Percentiles rank a stretch among this genome's conserved stretches.
Conservation (phyloP, 495 filamentous ascomycete species). For the Penicillium soppii region DNA sequence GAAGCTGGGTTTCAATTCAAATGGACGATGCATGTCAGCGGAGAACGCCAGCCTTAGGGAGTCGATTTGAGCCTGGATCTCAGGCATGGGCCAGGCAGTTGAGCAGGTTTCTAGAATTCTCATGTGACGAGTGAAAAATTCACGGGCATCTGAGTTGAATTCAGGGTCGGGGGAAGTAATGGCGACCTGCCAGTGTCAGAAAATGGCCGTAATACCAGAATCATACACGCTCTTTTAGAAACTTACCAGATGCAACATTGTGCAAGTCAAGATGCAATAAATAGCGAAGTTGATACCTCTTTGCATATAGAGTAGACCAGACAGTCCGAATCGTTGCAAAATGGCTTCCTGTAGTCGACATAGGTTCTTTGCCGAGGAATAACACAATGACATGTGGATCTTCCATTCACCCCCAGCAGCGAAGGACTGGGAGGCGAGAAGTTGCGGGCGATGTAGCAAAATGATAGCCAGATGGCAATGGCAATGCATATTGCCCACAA, state of each 20-base stretch:
- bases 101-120: conserved; percentile 86
- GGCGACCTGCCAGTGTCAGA: conserved; percentile 64
- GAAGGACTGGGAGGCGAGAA: conserved; percentile 73
- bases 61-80: conserved; percentile 89
- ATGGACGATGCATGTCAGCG: conserved; percentile 78
- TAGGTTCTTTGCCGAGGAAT: conserved; percentile 81
- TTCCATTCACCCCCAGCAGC: conserved; percentile 79
- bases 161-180: conserved; percentile 93
- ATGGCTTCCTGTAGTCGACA: conserved; percentile 92
- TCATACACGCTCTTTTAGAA: neutral
- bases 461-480: conserved; percentile 89
- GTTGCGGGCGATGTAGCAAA: conserved; percentile 84
- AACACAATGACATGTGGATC: conserved; percentile 81
- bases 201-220: conserved; percentile 1
- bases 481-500: conserved; percentile 87
- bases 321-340: conserved; percentile 70
- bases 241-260: conserved; percentile 91
- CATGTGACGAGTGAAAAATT: conserved; percentile 95
- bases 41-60: conserved; percentile 91
- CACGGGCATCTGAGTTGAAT: conserved; percentile 77
- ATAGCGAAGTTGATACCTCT: conserved; percentile 95
- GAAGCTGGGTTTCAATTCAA: conserved; percentile 84
- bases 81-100: conserved; percentile 83
- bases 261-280: conserved; percentile 87
- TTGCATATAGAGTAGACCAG: conserved; percentile 88